Base-by-base conservation (phyloP, 345 rosid species). In the Trapa incisa region DNA sequence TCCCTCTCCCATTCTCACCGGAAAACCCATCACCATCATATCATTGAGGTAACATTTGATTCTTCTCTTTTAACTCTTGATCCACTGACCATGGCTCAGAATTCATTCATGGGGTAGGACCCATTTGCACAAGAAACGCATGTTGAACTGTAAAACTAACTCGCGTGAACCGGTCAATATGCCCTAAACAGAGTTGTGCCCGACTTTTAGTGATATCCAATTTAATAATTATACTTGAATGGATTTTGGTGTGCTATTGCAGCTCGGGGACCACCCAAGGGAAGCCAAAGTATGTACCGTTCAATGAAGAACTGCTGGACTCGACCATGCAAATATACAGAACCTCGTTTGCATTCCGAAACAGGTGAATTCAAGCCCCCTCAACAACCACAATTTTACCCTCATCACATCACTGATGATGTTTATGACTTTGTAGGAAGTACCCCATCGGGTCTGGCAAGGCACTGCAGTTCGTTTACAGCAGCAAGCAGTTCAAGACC, bases 251-350 rank as follows among this genome's bases (percentile, higher is more conserved):
- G n/a, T 3, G 22, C 67, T 72, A 39, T 65, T 71, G 71, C 83
- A 94, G 99, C 78, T 95, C 99, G 56, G 99, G 99, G 8, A 95
- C 99, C 2, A 87, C 96, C 58, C 90, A 86, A 76, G 99, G 99
- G 63, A 91, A 80, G 82, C 93, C 89, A 22, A 95, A 95, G 78
- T 80, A 66, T 68, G 67, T 95, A 35, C 99, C 97, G 13, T 95
- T 91, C 75, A 95, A 84, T 67, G 96, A 95, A 47, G 86, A 83
- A 35, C 75, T 91, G 71, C 77, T 91, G 85, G 89, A 89, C 57
- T 84, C 76, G 64, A 91, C 96, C 47, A 47, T 91, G 79, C 96
- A 95, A 82, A 85, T 95, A 57, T 89, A 56, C 66, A 80, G 78
- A 70, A 95, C 99, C 67, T 89, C 98, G 50, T 95, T 82, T 75